phyloP scores from a whole-genome alignment of 2,329 filamentous ascomycete genomes.

The Ilyonectria mors-panacis region DNA sequence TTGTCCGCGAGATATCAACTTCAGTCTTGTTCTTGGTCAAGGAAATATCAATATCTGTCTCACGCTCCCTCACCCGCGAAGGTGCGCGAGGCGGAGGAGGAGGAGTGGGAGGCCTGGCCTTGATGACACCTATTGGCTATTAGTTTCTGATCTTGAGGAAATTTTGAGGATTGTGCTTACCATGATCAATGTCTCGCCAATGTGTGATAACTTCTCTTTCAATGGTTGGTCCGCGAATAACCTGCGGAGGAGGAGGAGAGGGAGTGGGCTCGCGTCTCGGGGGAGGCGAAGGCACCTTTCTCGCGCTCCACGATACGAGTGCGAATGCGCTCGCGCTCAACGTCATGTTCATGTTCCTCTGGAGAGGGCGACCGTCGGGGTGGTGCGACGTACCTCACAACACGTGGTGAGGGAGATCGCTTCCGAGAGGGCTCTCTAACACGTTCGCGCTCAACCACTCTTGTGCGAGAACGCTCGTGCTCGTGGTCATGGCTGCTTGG shows the following conservation, averaged over 20 bases:
- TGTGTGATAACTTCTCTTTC: slow-evolving; percentile 92
- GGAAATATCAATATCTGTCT: slow-evolving; percentile 75
- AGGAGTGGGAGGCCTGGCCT: slow-evolving; percentile 60
- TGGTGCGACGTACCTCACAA: slow-evolving; percentile 60
- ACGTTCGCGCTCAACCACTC: slow-evolving; percentile 47
- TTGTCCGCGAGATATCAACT: slow-evolving; percentile 67
- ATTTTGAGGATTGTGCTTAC: slow-evolving; percentile 61
- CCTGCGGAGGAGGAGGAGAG: slow-evolving; percentile 71
- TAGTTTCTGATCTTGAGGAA: slow-evolving; percentile 15
- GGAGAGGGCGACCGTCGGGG: slow-evolving; percentile 55
- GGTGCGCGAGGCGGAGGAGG: slow-evolving; percentile 65
- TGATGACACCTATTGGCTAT: slow-evolving; percentile 60
- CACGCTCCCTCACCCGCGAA: slow-evolving; percentile 62
- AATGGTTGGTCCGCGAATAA: slow-evolving; percentile 83
- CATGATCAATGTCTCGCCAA: slow-evolving; percentile 89
- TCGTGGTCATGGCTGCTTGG: slow-evolving; percentile 53
- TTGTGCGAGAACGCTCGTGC: slow-evolving; percentile 56
- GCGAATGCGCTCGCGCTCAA: slow-evolving; percentile 63
- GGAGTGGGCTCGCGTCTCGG: slow-evolving; percentile 62
- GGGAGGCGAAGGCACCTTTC: slow-evolving; percentile 49
- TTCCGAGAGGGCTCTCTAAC: slow-evolving; percentile 56
- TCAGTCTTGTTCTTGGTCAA: slow-evolving; percentile 69
- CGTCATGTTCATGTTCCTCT: slow-evolving; percentile 21
- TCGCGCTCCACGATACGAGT: slow-evolving; percentile 65
- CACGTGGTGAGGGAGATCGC: slow-evolving; percentile 56